Base-by-base conservation (phyloP, 768 basidiomycete genomes). In the Tubosaeta sp. region DNA sequence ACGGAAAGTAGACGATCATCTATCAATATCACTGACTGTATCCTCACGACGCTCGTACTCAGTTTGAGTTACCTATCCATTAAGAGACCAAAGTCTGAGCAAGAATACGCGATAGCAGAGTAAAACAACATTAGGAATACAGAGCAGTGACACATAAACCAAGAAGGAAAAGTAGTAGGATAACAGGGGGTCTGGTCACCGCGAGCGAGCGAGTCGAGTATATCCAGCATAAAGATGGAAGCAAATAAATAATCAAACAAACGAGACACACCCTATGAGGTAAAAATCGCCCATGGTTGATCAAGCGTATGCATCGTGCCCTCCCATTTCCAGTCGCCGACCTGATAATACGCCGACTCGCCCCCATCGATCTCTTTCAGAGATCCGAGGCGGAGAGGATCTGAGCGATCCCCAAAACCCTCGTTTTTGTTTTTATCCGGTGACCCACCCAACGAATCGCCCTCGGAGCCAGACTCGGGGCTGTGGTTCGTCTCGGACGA, bases 351-450 rank as follows among this genome's bases (percentile, higher is more conserved):
- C 42, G 83, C 75, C 16, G 80, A 78, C 70, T 88, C 86, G 46
- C 87, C 86, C 36, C 85, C 85, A 59, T 88, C 85, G 31, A 90
- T 80, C 65, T 86, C 86, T 62, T 81, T 80, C 73, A 80, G 82
- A 46, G 77, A 66, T 41, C 81, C 80, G 32, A 86, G 68, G 44
- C 82, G 76, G 51, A 86, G 70, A 25, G 75, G 71, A 59, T 87
- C 80, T 29, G 71, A 60, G 11, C 69, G 64, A 38, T 70, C 71
- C 24, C 59, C 55, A n/a, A 49, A 18, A 19, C 84, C 81, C 49
- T 85, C 83, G 32, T 68, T 70, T 71, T 82, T 81, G 32, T 66
- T 68, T 59, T 81, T 81, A 48, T 74, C 75, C 39, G 71, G 72
- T 47, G 75, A 62, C 39, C 74, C 67, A 46, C 79, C 76, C 48